phyloP scores from a whole-genome alignment of 306 rosid species.

The Coriaria nepalensis region DNA sequence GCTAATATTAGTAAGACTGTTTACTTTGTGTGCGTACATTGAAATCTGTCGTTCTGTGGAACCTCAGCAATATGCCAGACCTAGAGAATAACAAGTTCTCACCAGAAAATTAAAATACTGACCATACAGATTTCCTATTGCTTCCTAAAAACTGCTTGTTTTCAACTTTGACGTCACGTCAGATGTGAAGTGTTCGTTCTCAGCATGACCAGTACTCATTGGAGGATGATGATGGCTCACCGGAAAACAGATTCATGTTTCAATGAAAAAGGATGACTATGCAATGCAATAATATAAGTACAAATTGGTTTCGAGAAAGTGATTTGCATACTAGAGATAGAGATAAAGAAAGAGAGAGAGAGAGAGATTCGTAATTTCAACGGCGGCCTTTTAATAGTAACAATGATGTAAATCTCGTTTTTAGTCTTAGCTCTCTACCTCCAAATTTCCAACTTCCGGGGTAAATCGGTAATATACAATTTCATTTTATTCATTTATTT shows the following conservation, averaged over 20 bases:
- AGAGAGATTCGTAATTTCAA: too few species aligned
- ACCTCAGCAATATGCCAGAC: slow-evolving; percentile 80
- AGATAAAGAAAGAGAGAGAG: too few species aligned
- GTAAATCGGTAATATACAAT: too few species aligned
- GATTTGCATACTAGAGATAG: too few species aligned
- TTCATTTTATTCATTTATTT: too few species aligned
- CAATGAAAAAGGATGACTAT: neutral
- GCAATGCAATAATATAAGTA: neutral
- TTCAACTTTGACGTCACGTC: slow-evolving; percentile 73
- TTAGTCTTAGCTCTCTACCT: too few species aligned
- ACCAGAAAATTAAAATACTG: neutral
- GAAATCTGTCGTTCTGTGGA: too few species aligned
- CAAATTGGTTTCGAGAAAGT: too few species aligned
- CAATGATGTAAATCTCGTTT: too few species aligned
- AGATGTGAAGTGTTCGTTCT: slow-evolving; percentile 66
- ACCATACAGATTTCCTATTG: neutral
- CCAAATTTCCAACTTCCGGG: too few species aligned
- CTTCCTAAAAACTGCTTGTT: slow-evolving; percentile 76
- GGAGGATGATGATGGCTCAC: slow-evolving; percentile 93
- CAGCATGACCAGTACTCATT: slow-evolving; percentile 77
- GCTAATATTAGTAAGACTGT: slow-evolving; percentile 68
- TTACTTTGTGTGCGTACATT: slow-evolving; percentile 58
- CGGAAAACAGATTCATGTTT: slow-evolving; percentile 15
- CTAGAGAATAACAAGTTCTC: slow-evolving; percentile 22
- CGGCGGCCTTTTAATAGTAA: too few species aligned